Evolutionary conservation across 2,329 filamentous ascomycete genomes (phyloP), one percentile per base, ranked within the genome.

Genomic region (Fusarium lyarnte): DNA sequence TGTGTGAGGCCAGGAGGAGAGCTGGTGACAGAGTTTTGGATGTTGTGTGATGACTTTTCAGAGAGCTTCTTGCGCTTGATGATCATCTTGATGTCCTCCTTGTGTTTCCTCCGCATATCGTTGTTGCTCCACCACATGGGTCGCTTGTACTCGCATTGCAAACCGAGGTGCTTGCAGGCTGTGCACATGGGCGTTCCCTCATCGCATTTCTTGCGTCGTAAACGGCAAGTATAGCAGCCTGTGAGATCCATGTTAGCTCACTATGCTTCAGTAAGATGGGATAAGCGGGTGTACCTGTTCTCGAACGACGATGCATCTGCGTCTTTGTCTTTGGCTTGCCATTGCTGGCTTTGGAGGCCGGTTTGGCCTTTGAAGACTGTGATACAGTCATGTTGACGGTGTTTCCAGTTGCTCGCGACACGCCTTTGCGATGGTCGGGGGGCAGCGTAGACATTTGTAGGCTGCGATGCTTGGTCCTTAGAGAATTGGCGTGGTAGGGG

Each of bases 121-220:
- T 93, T 93, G 87, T 96, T 98, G 84, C 92, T 93, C 96, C 96
- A 99, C 96, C 96, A 99, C 84, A 93, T 90, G 41, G 96, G 96
- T 79, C 95, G 88, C 87, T 97, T 97, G 86, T 98, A 99, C 86
- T 98, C 94, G 85, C 96, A 99, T 78, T 88, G 87, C 63, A 99
- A 88, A 59, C 93, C 93, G 63, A 99, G 91, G 79, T 90, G 87
- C 76, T 89, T 90, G 87, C 90, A 92, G 69, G 90, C 90, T 21
- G 88, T 87, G 85, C 90, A 92, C 77, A 86, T 84, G 58, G 89
- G 88, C 41, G 85, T 84, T 71, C 88, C 89, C 81, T 92, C 90
- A 78, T 92, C 90, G 83, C 90, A 92, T 86, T 92, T 92, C 84
- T 92, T 92, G 73, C 90, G 86, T 79, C 90, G 84, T 77, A 92